Evolutionary conservation across 805 yeast genomes (phyloP).

Genomic region (Candida koratica): DNA sequence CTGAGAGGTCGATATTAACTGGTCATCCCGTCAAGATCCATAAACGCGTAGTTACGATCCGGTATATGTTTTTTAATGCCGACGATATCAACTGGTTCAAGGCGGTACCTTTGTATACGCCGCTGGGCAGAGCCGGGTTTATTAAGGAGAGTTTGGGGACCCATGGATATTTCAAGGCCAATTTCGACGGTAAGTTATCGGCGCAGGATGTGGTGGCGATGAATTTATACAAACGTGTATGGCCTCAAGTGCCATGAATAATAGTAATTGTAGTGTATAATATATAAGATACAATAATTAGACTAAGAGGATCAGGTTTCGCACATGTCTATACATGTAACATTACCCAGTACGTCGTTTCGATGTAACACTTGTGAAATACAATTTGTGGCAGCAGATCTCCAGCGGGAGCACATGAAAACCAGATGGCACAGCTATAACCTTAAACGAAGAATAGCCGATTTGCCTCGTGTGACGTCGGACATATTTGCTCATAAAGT

Average conservation of each 20-base stretch:
- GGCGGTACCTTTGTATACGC: slow-evolving; percentile 88
- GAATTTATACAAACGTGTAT: slow-evolving; percentile 89
- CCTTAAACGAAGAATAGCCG: slow-evolving; percentile 43
- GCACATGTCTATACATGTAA: slow-evolving; percentile 6
- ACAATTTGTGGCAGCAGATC: slow-evolving; percentile 34
- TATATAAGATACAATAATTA: no score
- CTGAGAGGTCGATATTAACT: slow-evolving; percentile 83
- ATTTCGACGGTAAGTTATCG: slow-evolving; percentile 83
- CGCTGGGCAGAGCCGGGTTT: slow-evolving; percentile 88
- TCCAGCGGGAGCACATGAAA: slow-evolving; percentile 42
- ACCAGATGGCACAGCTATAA: slow-evolving; percentile 46
- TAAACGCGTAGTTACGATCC: slow-evolving; percentile 82
- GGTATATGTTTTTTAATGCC: slow-evolving; percentile 95
- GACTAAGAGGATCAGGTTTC: no score
- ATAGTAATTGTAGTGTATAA: not conserved
- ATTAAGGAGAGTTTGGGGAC: slow-evolving; percentile 96
- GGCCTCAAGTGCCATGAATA: slow-evolving; percentile 61
- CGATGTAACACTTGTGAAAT: slow-evolving; percentile 42
- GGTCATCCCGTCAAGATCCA: slow-evolving; percentile 96
- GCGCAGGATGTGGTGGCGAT: slow-evolving; percentile 92
- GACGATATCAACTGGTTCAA: slow-evolving; percentile 88
- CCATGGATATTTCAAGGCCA: slow-evolving; percentile 96
- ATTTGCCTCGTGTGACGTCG: slow-evolving; percentile 67
- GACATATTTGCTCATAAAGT: slow-evolving; percentile 71
- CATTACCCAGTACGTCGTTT: slow-evolving; percentile 23